Evolutionary conservation across 2,329 filamentous ascomycete species (phyloP).

Genomic region (Fonsecaea monophora): DNA sequence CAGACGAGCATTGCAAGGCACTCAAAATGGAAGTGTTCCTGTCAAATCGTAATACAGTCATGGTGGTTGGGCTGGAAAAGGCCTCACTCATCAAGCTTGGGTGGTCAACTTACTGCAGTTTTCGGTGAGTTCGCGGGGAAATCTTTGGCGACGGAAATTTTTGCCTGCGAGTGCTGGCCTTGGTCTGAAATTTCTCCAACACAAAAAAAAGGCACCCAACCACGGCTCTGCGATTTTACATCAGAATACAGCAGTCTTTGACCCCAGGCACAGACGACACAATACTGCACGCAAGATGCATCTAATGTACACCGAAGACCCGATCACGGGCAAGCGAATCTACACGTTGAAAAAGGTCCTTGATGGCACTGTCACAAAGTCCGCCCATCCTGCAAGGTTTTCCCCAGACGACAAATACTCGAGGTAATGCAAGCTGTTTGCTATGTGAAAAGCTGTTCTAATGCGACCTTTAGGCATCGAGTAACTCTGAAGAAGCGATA

Average conservation of each 20-base stretch:
- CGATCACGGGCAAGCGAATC: constrained; percentile 76
- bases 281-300: constrained; percentile 58
- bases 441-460: background rate
- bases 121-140: constrained; percentile 19
- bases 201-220: constrained; percentile 21
- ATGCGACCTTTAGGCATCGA: constrained; percentile 68
- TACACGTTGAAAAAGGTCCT: constrained; percentile 79
- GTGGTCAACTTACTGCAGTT: constrained; percentile 1
- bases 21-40: constrained; percentile 18
- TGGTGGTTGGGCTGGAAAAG: constrained; percentile 13
- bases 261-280: background rate
- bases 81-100: constrained; percentile 4
- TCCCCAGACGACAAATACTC: constrained; percentile 99
- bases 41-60: constrained; percentile 7
- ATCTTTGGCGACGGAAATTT: constrained; percentile 15
- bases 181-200: constrained; percentile 12
- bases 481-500: constrained; percentile 96
- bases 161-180: background rate
- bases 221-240: constrained; percentile 27
- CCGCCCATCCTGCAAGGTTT: constrained; percentile 93
- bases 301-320: constrained; percentile 85
- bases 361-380: constrained; percentile 89
- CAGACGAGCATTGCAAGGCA: constrained; percentile 3
- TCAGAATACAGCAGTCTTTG: background rate
- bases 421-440: constrained; percentile 54